Percentiles rank a stretch among this genome's conserved stretches.
These are phyloP conservation scores for Yarrowia keelungensis DNA, from an alignment of 805 yeast species.

Conservation along the genomic window DNA sequence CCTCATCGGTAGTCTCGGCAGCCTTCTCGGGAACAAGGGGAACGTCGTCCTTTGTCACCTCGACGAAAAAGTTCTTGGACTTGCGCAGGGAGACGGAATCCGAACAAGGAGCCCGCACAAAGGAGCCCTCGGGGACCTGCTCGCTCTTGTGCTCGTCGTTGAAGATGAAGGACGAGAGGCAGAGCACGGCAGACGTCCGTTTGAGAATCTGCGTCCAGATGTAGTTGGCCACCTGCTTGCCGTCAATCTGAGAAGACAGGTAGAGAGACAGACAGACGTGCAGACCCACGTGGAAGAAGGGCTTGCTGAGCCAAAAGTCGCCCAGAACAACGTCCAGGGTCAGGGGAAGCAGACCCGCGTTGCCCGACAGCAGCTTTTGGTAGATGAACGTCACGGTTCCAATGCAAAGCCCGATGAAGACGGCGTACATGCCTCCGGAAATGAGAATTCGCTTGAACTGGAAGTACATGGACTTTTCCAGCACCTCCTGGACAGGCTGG, in stretches of 20 bases:
- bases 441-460: constrained; percentile 76
- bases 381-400: constrained; percentile 66
- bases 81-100: constrained; percentile 75
- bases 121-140: constrained; percentile 75
- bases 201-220: constrained; percentile 68
- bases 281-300: constrained; percentile 23
- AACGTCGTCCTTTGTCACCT: constrained; percentile 81
- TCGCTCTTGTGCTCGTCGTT: constrained; percentile 56
- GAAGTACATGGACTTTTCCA: constrained; percentile 73
- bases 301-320: constrained; percentile 39
- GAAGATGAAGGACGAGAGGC: constrained; percentile 82
- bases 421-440: constrained; percentile 65
- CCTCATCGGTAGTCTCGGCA: constrained; percentile 42
- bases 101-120: constrained; percentile 83
- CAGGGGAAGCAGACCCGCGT: constrained; percentile 46
- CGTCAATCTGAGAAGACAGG: constrained; percentile 41
- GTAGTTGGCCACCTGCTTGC: constrained; percentile 42
- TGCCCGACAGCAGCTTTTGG: constrained; percentile 3
- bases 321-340: constrained; percentile 40
- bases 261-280: constrained; percentile 38
- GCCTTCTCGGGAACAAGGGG: constrained; percentile 56
- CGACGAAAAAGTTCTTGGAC: constrained; percentile 68
- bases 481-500: constrained; percentile 83
- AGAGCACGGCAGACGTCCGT: constrained; percentile 60
- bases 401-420: constrained; percentile 75